These are phyloP conservation scores for Lactarius trivialis DNA, from an alignment of 768 basidiomycete species.

Conservation along the genomic window DNA sequence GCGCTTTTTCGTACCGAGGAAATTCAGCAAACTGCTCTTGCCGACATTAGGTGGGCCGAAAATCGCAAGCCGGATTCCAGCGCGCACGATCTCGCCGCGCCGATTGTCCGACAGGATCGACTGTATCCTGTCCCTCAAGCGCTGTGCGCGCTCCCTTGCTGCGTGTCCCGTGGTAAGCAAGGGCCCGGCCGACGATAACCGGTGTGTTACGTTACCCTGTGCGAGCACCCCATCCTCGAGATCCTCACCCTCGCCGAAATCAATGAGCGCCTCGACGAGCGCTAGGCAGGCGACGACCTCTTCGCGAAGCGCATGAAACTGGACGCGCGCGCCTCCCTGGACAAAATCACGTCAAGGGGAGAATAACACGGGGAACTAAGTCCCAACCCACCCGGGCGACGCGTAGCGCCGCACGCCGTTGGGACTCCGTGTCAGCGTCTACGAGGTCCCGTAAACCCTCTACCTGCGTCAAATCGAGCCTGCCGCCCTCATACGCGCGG, in stretches of 20 bases:
- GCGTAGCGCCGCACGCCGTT: slow-evolving; percentile 65
- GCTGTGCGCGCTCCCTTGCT: slow-evolving; percentile 50
- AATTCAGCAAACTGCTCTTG: slow-evolving; percentile 87
- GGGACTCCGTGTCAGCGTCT: slow-evolving; percentile 81
- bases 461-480: slow-evolving; percentile 82
- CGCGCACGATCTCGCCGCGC: slow-evolving; percentile 76
- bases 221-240: slow-evolving; percentile 78
- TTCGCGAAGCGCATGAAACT: slow-evolving; percentile 57
- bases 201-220: slow-evolving; percentile 51
- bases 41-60: slow-evolving; percentile 93
- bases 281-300: slow-evolving; percentile 70
- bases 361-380: not conserved
- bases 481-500: slow-evolving; percentile 72
- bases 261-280: slow-evolving; percentile 81
- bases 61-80: slow-evolving; percentile 77
- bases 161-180: not conserved
- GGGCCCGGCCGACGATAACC: too few relatives aligned
- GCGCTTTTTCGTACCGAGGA: slow-evolving; percentile 46
- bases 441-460: slow-evolving; percentile 85
- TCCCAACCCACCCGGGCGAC: slow-evolving; percentile 55
- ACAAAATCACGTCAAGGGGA: not conserved
- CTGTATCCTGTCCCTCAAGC: slow-evolving; percentile 46
- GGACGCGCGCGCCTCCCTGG: slow-evolving; percentile 56
- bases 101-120: slow-evolving; percentile 61
- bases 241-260: slow-evolving; percentile 90